A percentile compares a stretch with the other conserved stretches of the same genome.
phyloP scores from a whole-genome alignment of 2,329 filamentous ascomycete genomes.

The Neopestalotiopsis clavispora region DNA sequence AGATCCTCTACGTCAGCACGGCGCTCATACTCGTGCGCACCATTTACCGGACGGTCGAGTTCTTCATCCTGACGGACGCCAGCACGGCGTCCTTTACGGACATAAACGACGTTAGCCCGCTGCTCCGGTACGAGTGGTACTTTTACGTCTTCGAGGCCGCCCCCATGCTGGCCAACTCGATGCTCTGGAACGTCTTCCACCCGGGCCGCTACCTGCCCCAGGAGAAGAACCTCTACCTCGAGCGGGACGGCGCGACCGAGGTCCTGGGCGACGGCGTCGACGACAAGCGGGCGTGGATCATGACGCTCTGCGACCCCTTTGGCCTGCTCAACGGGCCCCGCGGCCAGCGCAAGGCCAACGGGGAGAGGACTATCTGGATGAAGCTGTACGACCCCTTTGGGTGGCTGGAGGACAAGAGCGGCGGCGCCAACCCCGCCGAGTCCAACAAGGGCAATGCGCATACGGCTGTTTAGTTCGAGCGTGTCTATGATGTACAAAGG shows the following conservation, averaged over 20 bases:
- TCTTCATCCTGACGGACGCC: constrained; percentile 39
- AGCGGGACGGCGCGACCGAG: constrained; percentile 40
- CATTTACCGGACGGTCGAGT: constrained; percentile 54
- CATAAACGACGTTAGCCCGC: constrained; percentile 35
- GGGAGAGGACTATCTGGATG: neutral
- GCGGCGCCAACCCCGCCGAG: neutral
- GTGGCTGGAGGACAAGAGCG: neutral
- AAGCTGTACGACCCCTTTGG: neutral
- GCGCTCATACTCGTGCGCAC: constrained; percentile 52
- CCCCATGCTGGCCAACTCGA: constrained; percentile 48
- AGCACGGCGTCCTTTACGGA: constrained; percentile 38
- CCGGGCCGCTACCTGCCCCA: constrained; percentile 47
- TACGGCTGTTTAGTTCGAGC: neutral
- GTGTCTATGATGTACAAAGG: neutral
- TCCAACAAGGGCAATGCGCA: neutral
- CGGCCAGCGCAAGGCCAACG: neutral
- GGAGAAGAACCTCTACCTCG: constrained; percentile 43
- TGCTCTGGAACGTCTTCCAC: constrained; percentile 47
- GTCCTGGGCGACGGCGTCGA: constrained; percentile 18
- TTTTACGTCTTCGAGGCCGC: constrained; percentile 52
- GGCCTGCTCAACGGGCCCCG: neutral
- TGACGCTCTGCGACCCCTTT: constrained; percentile 5
- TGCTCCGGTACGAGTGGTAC: constrained; percentile 49
- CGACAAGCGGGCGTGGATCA: neutral
- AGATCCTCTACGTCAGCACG: constrained; percentile 48